Conservation (phyloP, 352 stramenopile species). For the Thraustochytrium sp. region DNA sequence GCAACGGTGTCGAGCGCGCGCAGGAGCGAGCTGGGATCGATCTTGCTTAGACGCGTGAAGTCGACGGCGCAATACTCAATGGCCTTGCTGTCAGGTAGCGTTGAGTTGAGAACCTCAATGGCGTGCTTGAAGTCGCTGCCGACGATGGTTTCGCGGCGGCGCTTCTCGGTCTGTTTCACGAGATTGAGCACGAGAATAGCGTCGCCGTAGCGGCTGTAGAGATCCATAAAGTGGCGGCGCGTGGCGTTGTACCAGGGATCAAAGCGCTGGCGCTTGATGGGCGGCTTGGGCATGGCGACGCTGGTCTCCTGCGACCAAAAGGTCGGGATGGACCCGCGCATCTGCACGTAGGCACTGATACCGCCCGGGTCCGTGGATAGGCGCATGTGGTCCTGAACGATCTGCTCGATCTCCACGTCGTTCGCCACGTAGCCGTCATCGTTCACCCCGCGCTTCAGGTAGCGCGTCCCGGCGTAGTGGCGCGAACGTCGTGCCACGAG, state of each 20-base stretch:
- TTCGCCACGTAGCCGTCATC: conserved; percentile 98
- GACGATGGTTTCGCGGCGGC: conserved; percentile 93
- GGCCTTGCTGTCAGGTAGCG: neutral
- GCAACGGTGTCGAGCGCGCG: conserved; percentile 84
- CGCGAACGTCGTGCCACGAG: conserved; percentile 90
- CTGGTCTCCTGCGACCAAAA: conserved; percentile 98
- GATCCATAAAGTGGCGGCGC: conserved; percentile 73
- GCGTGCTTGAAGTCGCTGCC: conserved; percentile 57
- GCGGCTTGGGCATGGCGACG: conserved; percentile 93
- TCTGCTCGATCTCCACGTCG: conserved; percentile 98
- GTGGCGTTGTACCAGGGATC: conserved; percentile 93
- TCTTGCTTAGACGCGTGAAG: conserved; percentile 43
- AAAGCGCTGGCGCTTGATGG: conserved; percentile 91
- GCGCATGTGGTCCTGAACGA: conserved; percentile 70
- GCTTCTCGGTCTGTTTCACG: conserved; percentile 94
- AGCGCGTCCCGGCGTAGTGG: conserved; percentile 97
- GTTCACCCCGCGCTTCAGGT: conserved; percentile 92
- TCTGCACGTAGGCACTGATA: conserved; percentile 78
- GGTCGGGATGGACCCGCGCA: conserved; percentile 96
- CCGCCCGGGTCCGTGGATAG: conserved; percentile 43
- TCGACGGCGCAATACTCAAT: conserved; percentile 43
- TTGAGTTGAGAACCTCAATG: conserved; percentile 34
- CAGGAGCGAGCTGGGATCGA: neutral
- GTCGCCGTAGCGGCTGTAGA: conserved; percentile 91
- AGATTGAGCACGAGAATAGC: conserved; percentile 96